Base-by-base conservation (phyloP, 2,329 filamentous ascomycete genomes). In the Fusarium beomiforme region DNA sequence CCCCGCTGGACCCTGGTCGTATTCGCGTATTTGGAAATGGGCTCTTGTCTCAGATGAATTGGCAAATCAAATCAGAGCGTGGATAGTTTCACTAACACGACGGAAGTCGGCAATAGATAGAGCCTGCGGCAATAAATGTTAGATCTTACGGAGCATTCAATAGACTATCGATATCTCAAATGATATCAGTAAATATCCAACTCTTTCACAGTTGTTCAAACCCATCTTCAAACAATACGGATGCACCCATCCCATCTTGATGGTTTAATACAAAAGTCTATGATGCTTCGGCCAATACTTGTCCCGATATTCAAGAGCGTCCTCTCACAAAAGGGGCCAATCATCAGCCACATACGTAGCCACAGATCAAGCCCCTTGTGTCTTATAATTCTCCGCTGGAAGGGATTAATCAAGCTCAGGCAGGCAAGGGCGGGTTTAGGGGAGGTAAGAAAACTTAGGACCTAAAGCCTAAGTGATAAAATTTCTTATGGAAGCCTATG, bases 21-120 rank as follows among this genome's bases (percentile, higher is more conserved):
- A 67, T 72, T 72, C 69, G 69, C 37, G 51, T 55, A 55, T 55
- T 54, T 36, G 50, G 50, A 26, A 54, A 54, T 50, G 29, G 39
- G 37, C 43, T 34, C 37, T 39, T 47, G 39, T 44, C 29, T 65
- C 51, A 36, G 41, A 23, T 21, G 31, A 53, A 57, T 65, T 42
- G 31, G 24, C 64, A 63, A 64, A 70, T 71, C 64, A 63, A 64
- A 70, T 71, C 36, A 46, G 46, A 68, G 53, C 51, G 50, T 42
- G 57, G 41, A 42, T 41, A n/a, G 44, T 33, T 24, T 14, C 26
- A 26, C 34, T 51, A 39, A 58, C 26, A 63, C 12, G 26, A 58
- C 69, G 55, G 68, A 49, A 17, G 26, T 65, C 68, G 64, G 54
- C 23, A 16, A 17, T 11, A 41, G n/a, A 59, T 39, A 41, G n/a